These are phyloP conservation scores for Salix arbutifolia DNA, from an alignment of 345 rosid species.

Conservation along the genomic window DNA sequence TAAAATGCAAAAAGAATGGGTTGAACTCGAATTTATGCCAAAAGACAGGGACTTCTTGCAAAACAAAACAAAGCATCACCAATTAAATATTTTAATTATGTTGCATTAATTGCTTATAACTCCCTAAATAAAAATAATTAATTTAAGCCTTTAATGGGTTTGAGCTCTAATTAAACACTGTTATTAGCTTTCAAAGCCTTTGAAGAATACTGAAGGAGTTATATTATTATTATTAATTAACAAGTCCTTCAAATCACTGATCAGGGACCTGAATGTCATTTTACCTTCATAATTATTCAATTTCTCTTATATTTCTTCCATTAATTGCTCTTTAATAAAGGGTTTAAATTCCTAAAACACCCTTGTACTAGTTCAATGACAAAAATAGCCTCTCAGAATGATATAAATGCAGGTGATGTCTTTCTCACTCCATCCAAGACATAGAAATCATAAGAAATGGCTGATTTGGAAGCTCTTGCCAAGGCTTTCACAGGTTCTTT, in stretches of 20 bases:
- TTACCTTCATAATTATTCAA: not conserved
- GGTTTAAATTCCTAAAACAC: not conserved
- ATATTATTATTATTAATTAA: no score
- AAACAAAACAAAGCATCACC: no score
- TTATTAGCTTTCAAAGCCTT: not conserved
- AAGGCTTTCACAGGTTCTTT: constrained; percentile 67
- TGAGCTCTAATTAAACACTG: not conserved
- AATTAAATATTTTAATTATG: no score
- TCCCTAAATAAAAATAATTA: not conserved
- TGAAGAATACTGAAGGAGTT: not conserved
- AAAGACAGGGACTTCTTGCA: not conserved
- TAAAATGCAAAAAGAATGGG: not conserved
- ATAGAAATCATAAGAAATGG: constrained; percentile 34
- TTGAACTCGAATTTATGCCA: not conserved
- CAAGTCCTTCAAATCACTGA: not conserved
- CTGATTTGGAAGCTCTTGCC: constrained; percentile 47
- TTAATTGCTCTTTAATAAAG: not conserved
- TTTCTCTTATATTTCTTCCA: not conserved
- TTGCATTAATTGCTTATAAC: not conserved
- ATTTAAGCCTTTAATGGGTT: not conserved
- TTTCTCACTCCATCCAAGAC: not conserved
- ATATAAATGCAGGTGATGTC: constrained; percentile 19
- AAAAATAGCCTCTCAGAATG: constrained; percentile 30
- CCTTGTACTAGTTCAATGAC: constrained; percentile 24
- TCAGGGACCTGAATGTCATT: not conserved